phyloP scores from a whole-genome alignment of 257 asterid genomes.

The Nicotiana otophora region DNA sequence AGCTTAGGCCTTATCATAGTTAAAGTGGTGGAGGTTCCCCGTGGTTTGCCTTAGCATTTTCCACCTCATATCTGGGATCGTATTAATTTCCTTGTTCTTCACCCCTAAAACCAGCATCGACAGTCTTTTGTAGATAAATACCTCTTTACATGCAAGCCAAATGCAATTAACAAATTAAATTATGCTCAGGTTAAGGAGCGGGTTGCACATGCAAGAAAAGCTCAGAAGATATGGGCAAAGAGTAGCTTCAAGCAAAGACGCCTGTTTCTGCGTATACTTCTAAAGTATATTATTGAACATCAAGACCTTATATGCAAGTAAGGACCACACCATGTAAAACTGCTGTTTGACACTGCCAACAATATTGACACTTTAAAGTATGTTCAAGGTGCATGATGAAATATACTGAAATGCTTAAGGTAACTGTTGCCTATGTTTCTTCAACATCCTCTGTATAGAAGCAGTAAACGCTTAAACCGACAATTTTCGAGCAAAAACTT shows the following conservation, averaged over 20 bases:
- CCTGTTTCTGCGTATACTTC: slow-evolving; percentile 84
- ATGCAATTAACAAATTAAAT: slow-evolving; percentile 17
- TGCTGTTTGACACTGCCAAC: background rate
- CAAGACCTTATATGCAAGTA: slow-evolving; percentile 99
- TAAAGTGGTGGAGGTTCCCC: background rate
- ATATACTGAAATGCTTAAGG: background rate
- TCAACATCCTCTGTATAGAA: background rate
- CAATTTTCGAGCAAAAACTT: background rate
- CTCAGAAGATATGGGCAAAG: slow-evolving; percentile 87
- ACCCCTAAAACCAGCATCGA: background rate
- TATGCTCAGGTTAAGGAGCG: slow-evolving; percentile 76
- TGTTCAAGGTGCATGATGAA: background rate
- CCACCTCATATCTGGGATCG: background rate
- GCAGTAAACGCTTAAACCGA: background rate
- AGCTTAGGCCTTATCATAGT: background rate
- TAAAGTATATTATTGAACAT: slow-evolving; percentile 89
- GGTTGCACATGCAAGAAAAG: slow-evolving; percentile 82
- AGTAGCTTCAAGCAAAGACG: slow-evolving; percentile 98
- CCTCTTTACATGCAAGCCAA: background rate
- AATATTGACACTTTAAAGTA: background rate
- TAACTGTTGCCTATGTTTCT: background rate
- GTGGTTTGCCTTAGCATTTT: background rate
- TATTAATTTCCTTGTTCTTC: background rate
- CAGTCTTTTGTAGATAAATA: background rate
- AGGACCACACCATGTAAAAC: slow-evolving; percentile 18